Conservation (phyloP, 2,329 filamentous ascomycete species). For the Sarocladium brachiariae region DNA sequence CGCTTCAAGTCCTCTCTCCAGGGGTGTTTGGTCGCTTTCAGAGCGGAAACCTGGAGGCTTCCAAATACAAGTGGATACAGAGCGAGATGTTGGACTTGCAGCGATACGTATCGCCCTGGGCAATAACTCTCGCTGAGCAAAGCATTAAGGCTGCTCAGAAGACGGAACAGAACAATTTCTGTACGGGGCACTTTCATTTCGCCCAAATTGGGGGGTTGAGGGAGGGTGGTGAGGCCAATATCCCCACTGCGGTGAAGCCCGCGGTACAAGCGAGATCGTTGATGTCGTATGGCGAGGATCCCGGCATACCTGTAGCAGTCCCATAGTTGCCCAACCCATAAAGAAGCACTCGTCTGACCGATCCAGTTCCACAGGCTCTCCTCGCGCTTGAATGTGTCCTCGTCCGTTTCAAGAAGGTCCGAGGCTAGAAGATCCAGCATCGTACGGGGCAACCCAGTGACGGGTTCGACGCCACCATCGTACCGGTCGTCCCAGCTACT, state of each 20-base stretch:
- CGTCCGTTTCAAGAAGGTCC: not conserved
- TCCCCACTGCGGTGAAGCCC: not conserved
- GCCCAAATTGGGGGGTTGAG: not conserved
- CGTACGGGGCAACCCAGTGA: not conserved
- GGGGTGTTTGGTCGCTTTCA: conserved; percentile 1
- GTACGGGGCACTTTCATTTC: not conserved
- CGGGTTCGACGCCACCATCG: not conserved
- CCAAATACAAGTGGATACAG: not conserved
- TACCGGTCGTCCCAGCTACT: not conserved
- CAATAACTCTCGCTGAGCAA: not conserved
- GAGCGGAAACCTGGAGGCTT: not conserved
- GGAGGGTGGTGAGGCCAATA: not conserved
- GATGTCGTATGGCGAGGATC: conserved; percentile 2
- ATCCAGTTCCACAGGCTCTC: not conserved
- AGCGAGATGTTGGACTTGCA: not conserved
- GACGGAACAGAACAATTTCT: not conserved
- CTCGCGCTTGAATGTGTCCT: not conserved
- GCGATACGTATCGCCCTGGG: not conserved
- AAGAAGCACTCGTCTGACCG: not conserved
- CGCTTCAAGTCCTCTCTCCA: conserved; percentile 2
- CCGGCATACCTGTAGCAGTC: conserved; percentile 3
- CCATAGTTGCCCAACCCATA: not conserved
- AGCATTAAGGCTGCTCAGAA: conserved; percentile 1
- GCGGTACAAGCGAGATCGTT: not conserved
- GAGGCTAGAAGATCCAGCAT: not conserved